Base-by-base conservation (phyloP, 2,329 filamentous ascomycete genomes). In the Geosmithia morbida region DNA sequence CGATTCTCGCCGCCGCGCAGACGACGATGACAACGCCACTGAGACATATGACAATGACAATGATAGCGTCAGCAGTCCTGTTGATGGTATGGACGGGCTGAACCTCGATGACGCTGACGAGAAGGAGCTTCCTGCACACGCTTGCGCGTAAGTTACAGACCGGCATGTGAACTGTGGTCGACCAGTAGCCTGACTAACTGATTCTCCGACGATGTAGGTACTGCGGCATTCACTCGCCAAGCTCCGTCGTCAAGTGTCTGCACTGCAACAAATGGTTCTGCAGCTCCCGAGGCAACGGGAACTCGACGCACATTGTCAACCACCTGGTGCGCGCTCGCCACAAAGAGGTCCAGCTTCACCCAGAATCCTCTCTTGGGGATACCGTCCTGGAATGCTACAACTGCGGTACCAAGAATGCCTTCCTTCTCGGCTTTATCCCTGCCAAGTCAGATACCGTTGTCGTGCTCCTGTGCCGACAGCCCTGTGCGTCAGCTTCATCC, bases 211-310 rank as follows among this genome's bases (percentile, higher is more conserved):
- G 33, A 37, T 37, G 44, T 61, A 92, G 87, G 40, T 96, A 96
- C 66, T 98, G 92, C 63, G 92, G 92, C 50, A 98, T 98, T 53
- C 92, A 98, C 69, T 94, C 94, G 49, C 84, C 92, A 2, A 84
- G 85, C 61, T 92, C 85, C 54, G 94, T 98, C 49, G 92, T 98
- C 57, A 97, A 96, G 68, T 98, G 92, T 61, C 74, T 98, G 51
- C 77, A 83, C 51, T 98, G 92, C 71, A 90, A 79, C 70, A 98
- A 97, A 63, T 98, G 92, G 92, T 98, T 98, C 64, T 98, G 92
- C 68, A 97, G 89, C 66, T 89, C 90, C 50, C 86, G 90, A 58
- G 90, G 92, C 55, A 98, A 96, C 65, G 89, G 89, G 17, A 94
- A 87, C 46, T 96, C 90, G 22, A 95, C 90, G 33, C 92, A 98